Conservation (phyloP, 139 green algal species). For the Spirogloea muscicola region DNA sequence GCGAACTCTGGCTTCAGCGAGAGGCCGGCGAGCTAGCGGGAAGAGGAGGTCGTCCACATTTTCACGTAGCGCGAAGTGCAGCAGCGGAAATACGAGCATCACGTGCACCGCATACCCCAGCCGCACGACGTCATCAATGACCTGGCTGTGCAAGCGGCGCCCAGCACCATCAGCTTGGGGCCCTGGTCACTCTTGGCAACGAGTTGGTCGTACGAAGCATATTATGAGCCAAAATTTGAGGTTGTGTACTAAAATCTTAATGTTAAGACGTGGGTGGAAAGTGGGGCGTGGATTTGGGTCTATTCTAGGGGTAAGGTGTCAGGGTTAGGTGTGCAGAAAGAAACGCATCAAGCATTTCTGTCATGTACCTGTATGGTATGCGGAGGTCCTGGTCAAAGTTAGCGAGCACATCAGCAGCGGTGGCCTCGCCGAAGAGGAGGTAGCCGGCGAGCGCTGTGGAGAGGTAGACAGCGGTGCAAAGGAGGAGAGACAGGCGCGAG, state of each 20-base stretch:
- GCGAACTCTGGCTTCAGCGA: background rate
- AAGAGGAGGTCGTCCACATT: constrained; percentile 22
- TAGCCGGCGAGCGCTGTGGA: constrained; percentile 13
- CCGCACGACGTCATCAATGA: constrained; percentile 12
- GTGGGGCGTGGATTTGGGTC: too few species aligned
- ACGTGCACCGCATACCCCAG: constrained; percentile 30
- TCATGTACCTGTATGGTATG: background rate
- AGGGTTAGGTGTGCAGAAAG: too few species aligned
- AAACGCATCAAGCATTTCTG: too few species aligned
- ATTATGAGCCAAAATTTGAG: too few species aligned
- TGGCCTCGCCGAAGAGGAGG: constrained; percentile 35
- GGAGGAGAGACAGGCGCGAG: background rate
- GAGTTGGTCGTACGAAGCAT: too few species aligned
- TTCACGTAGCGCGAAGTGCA: constrained; percentile 19
- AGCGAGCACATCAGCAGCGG: constrained; percentile 5
- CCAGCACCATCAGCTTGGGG: too few species aligned
- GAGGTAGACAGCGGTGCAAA: constrained; percentile 28
- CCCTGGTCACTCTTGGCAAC: too few species aligned
- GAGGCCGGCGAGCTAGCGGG: background rate
- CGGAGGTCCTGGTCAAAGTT: constrained; percentile 23
- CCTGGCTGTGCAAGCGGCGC: background rate
- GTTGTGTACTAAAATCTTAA: too few species aligned
- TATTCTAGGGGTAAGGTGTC: too few species aligned
- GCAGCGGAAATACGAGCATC: constrained; percentile 29
- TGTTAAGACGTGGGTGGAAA: too few species aligned